phyloP scores from a whole-genome alignment of 225 moss, liverwort and hornwort genomes.

The Rhytidiadelphus loreus region DNA sequence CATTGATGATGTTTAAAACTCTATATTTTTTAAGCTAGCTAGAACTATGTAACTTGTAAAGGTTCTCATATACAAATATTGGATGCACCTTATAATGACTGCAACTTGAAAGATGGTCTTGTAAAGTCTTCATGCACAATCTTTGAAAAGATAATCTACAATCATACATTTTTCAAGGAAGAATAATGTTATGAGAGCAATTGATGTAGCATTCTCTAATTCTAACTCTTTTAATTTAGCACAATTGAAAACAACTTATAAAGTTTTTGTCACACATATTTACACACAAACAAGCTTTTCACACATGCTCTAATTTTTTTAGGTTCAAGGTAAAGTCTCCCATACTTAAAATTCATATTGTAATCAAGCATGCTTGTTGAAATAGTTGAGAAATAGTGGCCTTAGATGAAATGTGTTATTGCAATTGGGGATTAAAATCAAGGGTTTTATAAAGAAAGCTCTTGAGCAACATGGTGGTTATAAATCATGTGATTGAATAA shows the following conservation, averaged over 20 bases:
- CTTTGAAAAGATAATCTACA: not conserved
- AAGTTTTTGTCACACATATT: not conserved
- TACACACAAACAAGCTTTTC: too few relatives aligned
- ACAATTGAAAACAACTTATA: not conserved
- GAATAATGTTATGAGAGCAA: not conserved
- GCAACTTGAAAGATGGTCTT: not conserved
- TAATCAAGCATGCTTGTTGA: not conserved
- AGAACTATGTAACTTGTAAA: not conserved
- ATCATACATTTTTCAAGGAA: fast-evolving
- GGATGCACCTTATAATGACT: not conserved
- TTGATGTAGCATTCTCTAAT: not conserved
- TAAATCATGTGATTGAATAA: not conserved
- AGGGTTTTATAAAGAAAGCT: too few relatives aligned
- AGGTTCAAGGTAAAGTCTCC: fast-evolving
- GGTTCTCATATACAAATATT: not conserved
- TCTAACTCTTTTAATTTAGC: not conserved
- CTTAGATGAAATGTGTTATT: not conserved
- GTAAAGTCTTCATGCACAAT: not conserved
- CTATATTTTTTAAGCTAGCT: not conserved
- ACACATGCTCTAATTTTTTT: not conserved
- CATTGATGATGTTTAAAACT: not conserved
- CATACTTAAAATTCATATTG: not conserved
- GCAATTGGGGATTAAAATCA: not conserved
- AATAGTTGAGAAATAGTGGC: not conserved
- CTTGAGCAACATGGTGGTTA: not conserved